Evolutionary conservation across 2,329 filamentous ascomycete species (phyloP).

Genomic region (Shiraia sp.): DNA sequence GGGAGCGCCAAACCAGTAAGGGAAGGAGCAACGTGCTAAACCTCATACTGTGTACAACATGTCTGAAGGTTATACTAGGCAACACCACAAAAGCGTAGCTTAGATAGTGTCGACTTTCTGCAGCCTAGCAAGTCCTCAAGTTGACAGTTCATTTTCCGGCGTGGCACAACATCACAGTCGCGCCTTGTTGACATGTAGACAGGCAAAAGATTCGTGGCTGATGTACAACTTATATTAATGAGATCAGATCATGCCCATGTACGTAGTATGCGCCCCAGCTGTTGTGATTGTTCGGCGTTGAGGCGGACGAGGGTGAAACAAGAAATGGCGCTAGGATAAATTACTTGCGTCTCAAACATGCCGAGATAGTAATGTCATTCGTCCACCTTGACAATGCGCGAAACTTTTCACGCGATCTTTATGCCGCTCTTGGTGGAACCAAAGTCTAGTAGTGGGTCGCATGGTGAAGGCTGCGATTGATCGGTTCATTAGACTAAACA

Average conservation of each 20-base stretch:
- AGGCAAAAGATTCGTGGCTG: too few relatives aligned
- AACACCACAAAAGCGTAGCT: too few relatives aligned
- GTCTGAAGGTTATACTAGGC: conserved; percentile 4
- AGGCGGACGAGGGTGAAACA: conserved; percentile 17
- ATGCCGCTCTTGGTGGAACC: not conserved
- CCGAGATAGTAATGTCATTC: conserved; percentile 7
- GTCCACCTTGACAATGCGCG: conserved; percentile 8
- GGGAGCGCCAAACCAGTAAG: conserved; percentile 16
- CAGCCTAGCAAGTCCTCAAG: too few relatives aligned
- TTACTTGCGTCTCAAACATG: conserved; percentile 12
- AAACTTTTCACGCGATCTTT: conserved; percentile 4
- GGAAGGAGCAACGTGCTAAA: conserved; percentile 15
- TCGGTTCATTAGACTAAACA: too few relatives aligned
- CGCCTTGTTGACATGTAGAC: too few relatives aligned
- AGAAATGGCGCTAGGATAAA: conserved; percentile 18
- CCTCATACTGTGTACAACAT: not conserved
- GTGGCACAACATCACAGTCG: too few relatives aligned
- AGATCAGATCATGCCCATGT: too few relatives aligned
- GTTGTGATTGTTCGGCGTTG: conserved; percentile 6
- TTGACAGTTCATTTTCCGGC: too few relatives aligned
- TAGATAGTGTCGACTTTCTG: too few relatives aligned
- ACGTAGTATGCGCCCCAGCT: too few relatives aligned
- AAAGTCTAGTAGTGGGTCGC: not conserved
- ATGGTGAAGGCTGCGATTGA: conserved; percentile 2
- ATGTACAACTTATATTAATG: too few relatives aligned